Evolutionary conservation across 2,329 filamentous ascomycete species (phyloP).

Genomic region (Diaporthe eres): DNA sequence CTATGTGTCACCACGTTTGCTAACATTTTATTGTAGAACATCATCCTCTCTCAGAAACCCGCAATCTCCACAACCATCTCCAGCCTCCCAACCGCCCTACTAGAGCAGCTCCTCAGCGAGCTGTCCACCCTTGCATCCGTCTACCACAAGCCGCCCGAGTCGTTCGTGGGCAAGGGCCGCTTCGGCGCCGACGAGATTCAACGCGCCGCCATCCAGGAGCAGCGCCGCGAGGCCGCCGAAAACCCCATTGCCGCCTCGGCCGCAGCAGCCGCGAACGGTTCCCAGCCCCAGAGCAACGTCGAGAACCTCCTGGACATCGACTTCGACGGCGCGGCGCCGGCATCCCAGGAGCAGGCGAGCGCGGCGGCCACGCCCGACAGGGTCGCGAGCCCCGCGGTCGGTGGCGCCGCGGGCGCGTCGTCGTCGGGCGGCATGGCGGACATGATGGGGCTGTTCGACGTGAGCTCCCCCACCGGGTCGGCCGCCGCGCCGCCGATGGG

Average conservation of each 20-base stretch:
- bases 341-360: slow-evolving; percentile 77
- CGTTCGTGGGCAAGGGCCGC: slow-evolving; percentile 96
- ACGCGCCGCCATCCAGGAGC: slow-evolving; percentile 95
- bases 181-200: slow-evolving; percentile 96
- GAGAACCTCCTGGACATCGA: slow-evolving; percentile 89
- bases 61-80: slow-evolving; percentile 95
- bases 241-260: slow-evolving; percentile 94
- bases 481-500: slow-evolving; percentile 47
- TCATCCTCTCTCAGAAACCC: slow-evolving; percentile 94
- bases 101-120: slow-evolving; percentile 92
- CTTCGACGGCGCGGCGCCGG: slow-evolving; percentile 84
- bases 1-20: no score
- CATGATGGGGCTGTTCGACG: slow-evolving; percentile 80
- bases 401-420: slow-evolving; percentile 50
- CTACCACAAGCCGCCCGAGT: slow-evolving; percentile 97
- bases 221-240: slow-evolving; percentile 90
- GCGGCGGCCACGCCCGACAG: slow-evolving; percentile 76
- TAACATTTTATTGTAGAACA: slow-evolving; percentile 67
- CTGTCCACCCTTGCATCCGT: slow-evolving; percentile 96
- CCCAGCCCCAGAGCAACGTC: slow-evolving; percentile 79
- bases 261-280: slow-evolving; percentile 69
- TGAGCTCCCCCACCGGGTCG: slow-evolving; percentile 57
- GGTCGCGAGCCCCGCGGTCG: slow-evolving; percentile 71
- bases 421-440: slow-evolving; percentile 69
- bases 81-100: slow-evolving; percentile 83